Evolutionary conservation across 225 moss, liverwort and hornwort species (phyloP), one percentile per base, ranked within the genome.

Genomic region (Thuidium tamariscinum): DNA sequence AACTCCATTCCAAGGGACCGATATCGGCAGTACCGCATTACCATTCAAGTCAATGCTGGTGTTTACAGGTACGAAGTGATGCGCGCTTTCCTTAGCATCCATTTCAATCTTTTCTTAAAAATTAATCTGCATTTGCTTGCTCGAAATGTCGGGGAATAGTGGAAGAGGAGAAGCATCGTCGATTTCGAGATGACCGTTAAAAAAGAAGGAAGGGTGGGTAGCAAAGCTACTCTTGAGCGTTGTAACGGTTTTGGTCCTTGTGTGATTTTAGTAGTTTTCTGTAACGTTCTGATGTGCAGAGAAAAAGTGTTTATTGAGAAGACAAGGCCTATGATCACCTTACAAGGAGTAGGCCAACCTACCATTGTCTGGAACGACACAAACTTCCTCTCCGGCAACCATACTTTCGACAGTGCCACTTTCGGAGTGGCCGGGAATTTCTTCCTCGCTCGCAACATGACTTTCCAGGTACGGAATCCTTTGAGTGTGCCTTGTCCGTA

Each of bases 351-450:
- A 21, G 93, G 92, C 46, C 89, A 84, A 69, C 90, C 93, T 20
- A 90, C 90, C 49, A 87, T 93, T 17, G 88, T 87, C 30, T 93
- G 90, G 90, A 83, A 89, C 23, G 92, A 90, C 90, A 93, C 87
- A 18, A 89, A 89, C 37, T 73, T 86, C 57, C 79, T 88, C 71
- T 87, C 90, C 2, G 90, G 90, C 37, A 90, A 91, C 72, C 90
- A 91, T 51, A 93, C 93, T n/a, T 89, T 90, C 70, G 89, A 93
- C 65, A 93, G 93, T 82, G 92, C 93, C 77, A 90, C 93, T 42
- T 87, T 93, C 44, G 91, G 89, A 80, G 92, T 93, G 9, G 88
- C 87, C 29, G 90, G 89, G 7, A 89, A 89, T 86, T 90, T 87
- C 82, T 90, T 93, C 65, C 76, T 93, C 4, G 93, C 92, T 81